phyloP scores from a whole-genome alignment of 2,329 filamentous ascomycete species.

The Chalaropsis ovoidea region DNA sequence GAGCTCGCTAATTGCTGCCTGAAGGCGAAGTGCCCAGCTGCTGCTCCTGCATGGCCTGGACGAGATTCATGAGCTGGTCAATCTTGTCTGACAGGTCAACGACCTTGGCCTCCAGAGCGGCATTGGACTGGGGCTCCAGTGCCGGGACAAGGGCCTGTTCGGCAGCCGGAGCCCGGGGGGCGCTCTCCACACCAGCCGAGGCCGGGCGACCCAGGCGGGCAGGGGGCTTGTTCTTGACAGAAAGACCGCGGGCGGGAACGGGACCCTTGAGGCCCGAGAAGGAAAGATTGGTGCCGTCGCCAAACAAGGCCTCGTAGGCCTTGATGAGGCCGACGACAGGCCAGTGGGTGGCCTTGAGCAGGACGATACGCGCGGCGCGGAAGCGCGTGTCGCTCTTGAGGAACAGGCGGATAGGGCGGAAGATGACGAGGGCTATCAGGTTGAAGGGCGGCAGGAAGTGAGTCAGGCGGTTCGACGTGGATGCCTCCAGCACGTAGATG shows the following conservation, averaged over 20 bases:
- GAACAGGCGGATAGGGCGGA: conserved; percentile 62
- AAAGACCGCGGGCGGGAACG: conserved; percentile 20
- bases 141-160: conserved; percentile 29
- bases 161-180: neutral
- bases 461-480: conserved; percentile 57
- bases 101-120: conserved; percentile 42
- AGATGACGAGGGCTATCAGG: conserved; percentile 59
- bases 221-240: neutral
- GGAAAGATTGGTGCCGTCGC: conserved; percentile 36
- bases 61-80: conserved; percentile 45
- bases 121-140: conserved; percentile 29
- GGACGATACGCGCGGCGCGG: conserved; percentile 49
- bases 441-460: conserved; percentile 66
- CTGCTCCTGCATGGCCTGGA: conserved; percentile 42
- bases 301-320: conserved; percentile 50
- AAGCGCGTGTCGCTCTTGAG: conserved; percentile 53
- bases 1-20: neutral
- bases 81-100: conserved; percentile 48
- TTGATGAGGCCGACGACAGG: conserved; percentile 62
- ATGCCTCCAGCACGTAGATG: conserved; percentile 55
- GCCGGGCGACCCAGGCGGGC: conserved; percentile 5
- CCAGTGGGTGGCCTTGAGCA: conserved; percentile 54
- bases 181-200: neutral
- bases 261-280: conserved; percentile 41
- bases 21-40: conserved; percentile 27